A percentile compares a stretch with the other conserved stretches of the same genome.
These are phyloP conservation scores for Scortechinia acanthostroma DNA, from an alignment of 2,329 filamentous ascomycete genomes.

Conservation along the genomic window DNA sequence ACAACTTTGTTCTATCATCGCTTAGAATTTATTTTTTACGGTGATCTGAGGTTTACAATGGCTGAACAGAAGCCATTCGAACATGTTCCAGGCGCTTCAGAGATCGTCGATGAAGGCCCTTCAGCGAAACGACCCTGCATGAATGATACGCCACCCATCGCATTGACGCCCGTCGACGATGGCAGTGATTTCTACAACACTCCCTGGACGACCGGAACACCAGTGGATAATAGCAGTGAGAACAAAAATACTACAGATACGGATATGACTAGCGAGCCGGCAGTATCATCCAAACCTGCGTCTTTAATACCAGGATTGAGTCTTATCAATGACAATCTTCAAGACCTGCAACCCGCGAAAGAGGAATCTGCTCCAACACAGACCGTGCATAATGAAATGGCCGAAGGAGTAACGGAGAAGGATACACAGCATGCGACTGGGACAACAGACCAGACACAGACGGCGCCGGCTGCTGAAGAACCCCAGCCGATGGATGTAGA, in stretches of 20 bases:
- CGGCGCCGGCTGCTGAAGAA: not conserved
- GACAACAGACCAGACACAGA: not conserved
- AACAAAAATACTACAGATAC: not conserved
- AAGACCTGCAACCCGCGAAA: not conserved
- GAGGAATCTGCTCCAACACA: not conserved
- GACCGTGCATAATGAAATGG: not conserved
- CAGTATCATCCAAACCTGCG: not conserved
- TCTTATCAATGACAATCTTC: not conserved
- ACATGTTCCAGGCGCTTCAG: too few relatives aligned
- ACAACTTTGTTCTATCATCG: not conserved
- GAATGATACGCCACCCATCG: not conserved
- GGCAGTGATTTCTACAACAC: slow-evolving; percentile 1
- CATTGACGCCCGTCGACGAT: not conserved
- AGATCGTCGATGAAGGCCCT: too few relatives aligned
- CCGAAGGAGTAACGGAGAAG: not conserved
- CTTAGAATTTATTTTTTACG: not conserved
- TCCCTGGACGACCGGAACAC: not conserved
- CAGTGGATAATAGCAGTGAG: not conserved
- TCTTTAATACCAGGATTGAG: not conserved
- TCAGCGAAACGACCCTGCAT: too few relatives aligned
- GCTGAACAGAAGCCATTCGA: too few relatives aligned
- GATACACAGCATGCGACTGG: not conserved
- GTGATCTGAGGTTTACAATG: too few relatives aligned
- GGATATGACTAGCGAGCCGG: not conserved
- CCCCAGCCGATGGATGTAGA: not conserved